Conservation (phyloP, 495 filamentous ascomycete species). For the Evernia prunastri region DNA sequence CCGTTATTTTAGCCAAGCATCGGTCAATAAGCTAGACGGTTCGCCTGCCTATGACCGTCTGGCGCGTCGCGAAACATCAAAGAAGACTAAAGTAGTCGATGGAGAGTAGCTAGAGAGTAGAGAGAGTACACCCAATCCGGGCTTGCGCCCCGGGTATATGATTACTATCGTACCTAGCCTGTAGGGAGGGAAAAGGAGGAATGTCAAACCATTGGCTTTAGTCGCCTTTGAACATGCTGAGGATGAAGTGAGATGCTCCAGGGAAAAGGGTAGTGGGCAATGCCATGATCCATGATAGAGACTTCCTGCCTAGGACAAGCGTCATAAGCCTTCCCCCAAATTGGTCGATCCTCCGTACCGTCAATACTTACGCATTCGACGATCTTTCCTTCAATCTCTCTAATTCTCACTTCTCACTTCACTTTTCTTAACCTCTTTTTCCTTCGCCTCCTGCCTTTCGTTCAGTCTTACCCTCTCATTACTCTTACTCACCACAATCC, state of each 20-base stretch:
- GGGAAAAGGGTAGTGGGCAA: too few species aligned
- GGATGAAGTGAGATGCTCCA: too few species aligned
- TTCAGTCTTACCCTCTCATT: not conserved
- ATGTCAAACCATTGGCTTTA: not conserved
- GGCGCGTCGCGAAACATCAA: not conserved
- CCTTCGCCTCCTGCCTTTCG: not conserved
- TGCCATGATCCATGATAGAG: not conserved
- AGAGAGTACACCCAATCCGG: not conserved
- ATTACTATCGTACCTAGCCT: too few species aligned
- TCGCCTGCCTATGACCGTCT: not conserved
- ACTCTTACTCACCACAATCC: not conserved
- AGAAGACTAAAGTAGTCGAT: too few species aligned
- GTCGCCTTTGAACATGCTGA: too few species aligned
- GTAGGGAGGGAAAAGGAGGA: not conserved
- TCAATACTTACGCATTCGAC: slow-evolving; percentile 9
- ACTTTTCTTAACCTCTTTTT: too few species aligned
- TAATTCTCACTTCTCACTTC: too few species aligned
- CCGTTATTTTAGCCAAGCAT: not conserved
- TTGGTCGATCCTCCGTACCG: not conserved
- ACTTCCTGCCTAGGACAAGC: slow-evolving; percentile 2
- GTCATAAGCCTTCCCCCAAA: not conserved
- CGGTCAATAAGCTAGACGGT: fast-evolving
- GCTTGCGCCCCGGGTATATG: too few species aligned
- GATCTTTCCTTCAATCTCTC: not conserved
- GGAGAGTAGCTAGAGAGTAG: too few species aligned